Conservation (phyloP, 768 basidiomycete species). For the Phylloporus sp. region DNA sequence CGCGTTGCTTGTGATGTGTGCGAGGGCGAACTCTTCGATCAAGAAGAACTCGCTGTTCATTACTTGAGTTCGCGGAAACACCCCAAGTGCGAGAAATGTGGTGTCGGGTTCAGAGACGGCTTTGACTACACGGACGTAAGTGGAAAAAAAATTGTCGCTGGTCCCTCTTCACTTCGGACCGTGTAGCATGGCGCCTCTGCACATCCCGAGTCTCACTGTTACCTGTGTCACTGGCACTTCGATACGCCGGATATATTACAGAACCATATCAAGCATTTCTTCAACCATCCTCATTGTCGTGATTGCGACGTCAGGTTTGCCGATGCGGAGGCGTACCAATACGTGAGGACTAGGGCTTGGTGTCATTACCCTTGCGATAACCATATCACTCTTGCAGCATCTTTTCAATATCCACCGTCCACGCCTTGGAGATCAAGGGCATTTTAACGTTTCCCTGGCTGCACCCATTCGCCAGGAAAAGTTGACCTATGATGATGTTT, state of each 20-base stretch:
- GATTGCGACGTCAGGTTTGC: conserved; percentile 41
- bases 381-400: conserved; percentile 14
- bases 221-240: conserved; percentile 39
- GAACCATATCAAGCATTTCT: conserved; percentile 40
- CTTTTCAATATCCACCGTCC: conserved; percentile 28
- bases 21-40: conserved; percentile 21
- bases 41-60: conserved; percentile 21
- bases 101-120: conserved; percentile 25
- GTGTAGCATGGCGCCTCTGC: conserved; percentile 28
- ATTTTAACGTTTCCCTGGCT: neutral
- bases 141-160: neutral
- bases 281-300: conserved; percentile 43
- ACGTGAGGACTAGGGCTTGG: conserved; percentile 26
- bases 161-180: conserved; percentile 11
- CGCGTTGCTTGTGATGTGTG: conserved; percentile 34
- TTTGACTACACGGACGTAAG: conserved; percentile 28
- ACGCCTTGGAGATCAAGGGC: conserved; percentile 7
- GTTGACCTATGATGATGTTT: neutral
- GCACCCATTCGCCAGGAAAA: conserved; percentile 2
- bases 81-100: conserved; percentile 26
- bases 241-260: conserved; percentile 33
- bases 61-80: conserved; percentile 26
- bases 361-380: neutral
- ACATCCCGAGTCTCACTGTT: conserved; percentile 34
- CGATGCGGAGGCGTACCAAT: conserved; percentile 34